Percentiles rank a stretch among this genome's conserved stretches.
Conservation (phyloP, 2,329 filamentous ascomycete species). For the Pochonia chlamydosporia region DNA sequence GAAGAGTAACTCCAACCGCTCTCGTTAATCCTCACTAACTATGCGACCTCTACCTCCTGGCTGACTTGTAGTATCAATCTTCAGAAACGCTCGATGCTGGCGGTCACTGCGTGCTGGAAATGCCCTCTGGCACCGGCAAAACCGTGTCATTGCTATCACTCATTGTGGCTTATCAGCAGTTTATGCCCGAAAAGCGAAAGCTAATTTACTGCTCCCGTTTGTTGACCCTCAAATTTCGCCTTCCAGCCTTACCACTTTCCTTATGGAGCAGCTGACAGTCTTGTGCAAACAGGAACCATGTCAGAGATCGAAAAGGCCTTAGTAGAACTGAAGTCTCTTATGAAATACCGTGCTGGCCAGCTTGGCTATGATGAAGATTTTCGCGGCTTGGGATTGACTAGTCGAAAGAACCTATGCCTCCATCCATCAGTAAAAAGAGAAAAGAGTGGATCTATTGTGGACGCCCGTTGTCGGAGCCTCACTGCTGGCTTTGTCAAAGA, state of each 20-base stretch:
- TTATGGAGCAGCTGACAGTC: not conserved
- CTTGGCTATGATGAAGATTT: constrained; percentile 93
- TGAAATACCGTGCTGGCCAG: constrained; percentile 89
- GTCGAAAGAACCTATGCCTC: constrained; percentile 93
- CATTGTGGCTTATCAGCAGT: constrained; percentile 94
- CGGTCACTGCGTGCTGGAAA: constrained; percentile 94
- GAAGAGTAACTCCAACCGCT: constrained; percentile 35
- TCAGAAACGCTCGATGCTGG: constrained; percentile 79
- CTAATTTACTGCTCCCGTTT: constrained; percentile 94
- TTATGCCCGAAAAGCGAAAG: constrained; percentile 88
- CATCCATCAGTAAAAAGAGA: constrained; percentile 95
- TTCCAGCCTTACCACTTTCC: not conserved
- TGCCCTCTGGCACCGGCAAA: constrained; percentile 98
- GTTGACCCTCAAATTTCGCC: constrained; percentile 1
- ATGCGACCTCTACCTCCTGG: not conserved
- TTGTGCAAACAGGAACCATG: constrained; percentile 66
- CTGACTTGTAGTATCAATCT: not conserved
- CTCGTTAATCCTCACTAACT: not conserved
- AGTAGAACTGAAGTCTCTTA: constrained; percentile 82
- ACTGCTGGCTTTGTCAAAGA: constrained; percentile 97
- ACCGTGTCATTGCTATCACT: constrained; percentile 91
- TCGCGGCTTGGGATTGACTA: constrained; percentile 83
- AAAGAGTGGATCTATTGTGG: constrained; percentile 90
- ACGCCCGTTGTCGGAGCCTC: constrained; percentile 90
- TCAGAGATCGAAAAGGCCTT: constrained; percentile 98